Percentiles rank a stretch among this genome's conserved stretches.
These are phyloP conservation scores for Capsicum pubescens DNA, from an alignment of 257 asterid species.

Conservation along the genomic window DNA sequence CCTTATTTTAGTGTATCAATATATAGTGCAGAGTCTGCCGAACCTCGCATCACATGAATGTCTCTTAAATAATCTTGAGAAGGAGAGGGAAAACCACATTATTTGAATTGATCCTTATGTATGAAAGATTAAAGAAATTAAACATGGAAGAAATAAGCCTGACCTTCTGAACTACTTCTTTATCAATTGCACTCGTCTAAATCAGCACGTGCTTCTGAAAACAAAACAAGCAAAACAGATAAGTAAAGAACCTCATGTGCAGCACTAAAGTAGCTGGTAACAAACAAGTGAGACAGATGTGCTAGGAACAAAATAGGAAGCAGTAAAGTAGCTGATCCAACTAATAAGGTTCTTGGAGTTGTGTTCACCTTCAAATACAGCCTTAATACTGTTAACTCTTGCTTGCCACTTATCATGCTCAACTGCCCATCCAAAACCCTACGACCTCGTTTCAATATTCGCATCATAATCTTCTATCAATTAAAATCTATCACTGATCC, in stretches of 20 bases:
- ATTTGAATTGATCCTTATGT: background rate
- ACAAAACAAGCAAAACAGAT: slow-evolving; percentile 41
- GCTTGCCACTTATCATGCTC: slow-evolving; percentile 88
- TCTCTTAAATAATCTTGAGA: background rate
- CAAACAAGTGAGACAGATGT: background rate
- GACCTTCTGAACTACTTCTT: slow-evolving; percentile 87
- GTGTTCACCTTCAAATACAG: slow-evolving; percentile 73
- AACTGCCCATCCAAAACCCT: slow-evolving; percentile 98
- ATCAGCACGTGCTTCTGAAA: slow-evolving; percentile 78
- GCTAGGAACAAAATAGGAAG: background rate
- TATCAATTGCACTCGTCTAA: slow-evolving; percentile 63
- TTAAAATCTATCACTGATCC: background rate
- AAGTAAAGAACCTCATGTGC: background rate
- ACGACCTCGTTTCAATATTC: slow-evolving; percentile 12
- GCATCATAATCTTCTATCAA: background rate
- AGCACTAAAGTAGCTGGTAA: background rate
- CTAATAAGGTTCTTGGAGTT: background rate
- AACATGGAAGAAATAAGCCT: slow-evolving; percentile 24
- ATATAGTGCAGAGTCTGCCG: background rate
- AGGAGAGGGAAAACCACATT: background rate
- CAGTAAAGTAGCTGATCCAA: slow-evolving; percentile 1
- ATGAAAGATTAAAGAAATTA: background rate
- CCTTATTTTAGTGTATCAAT: background rate
- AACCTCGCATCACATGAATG: background rate
- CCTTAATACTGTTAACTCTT: slow-evolving; percentile 85